Evolutionary conservation across 805 yeast species (phyloP), one percentile per base, ranked within the genome.

Genomic region (Aciculoconidium aculeatum): DNA sequence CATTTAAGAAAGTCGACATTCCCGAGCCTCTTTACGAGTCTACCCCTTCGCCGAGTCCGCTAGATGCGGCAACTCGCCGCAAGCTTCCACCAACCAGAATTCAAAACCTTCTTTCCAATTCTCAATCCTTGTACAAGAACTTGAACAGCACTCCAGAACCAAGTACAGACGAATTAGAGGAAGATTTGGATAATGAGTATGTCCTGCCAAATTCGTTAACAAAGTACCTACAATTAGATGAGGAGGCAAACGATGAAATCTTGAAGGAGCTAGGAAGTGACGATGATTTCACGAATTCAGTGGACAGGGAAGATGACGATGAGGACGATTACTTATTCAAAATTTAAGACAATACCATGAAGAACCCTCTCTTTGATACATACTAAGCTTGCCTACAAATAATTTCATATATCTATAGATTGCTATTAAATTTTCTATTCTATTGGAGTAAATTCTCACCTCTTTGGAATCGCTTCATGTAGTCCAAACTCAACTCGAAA

Each of bases 141-240:
- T 17, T 21, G 16, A 17, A 31, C 13, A 21, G 22, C 22, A 6
- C 11, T 12, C 10, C 13, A 17, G 11, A 28, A 19, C 7, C 21
- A 23, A 5, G 28, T 17, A 3, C 30, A 13, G 40, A 30, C 11
- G 46, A 42, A 5, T 47, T 41, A 11, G 30, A 25, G 10, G 53
- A 41, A 4, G 58, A 43, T 6, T 51, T 46, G 11, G 61, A 58
- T 25, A 53, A 45, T 29, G 65, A 61, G 35, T 62, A 63, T 35
- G 51, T 61, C 13, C 65, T 58, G 66, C 67, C 70, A 8, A 49
- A 49, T 27, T 58, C 52, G 58, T 40, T 62, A 25, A 51, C 61
- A 3, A 44, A 44, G 23, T 53, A 47, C 27, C 51, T 36, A 11
- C 49, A 48, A 12, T 23, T 25, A 7, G 50, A 48, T 12, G 42